Conservation (phyloP, 2,329 filamentous ascomycete genomes). For the Fusarium domesticum region DNA sequence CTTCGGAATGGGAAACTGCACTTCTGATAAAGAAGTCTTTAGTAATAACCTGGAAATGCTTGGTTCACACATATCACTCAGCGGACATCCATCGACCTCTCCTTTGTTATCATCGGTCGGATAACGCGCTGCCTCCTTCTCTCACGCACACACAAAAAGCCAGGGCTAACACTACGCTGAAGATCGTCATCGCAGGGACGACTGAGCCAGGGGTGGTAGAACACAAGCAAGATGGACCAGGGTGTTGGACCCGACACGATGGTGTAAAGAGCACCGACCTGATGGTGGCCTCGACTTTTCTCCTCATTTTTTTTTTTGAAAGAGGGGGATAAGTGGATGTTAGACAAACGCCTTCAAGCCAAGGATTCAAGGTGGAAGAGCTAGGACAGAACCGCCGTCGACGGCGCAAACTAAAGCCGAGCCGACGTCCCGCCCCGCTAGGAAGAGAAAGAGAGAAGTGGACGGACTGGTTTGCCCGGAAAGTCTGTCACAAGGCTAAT, state of each 20-base stretch:
- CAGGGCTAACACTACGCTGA: constrained; percentile 5
- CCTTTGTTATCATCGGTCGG: background rate
- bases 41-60: too few species aligned
- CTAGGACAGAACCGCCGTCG: background rate
- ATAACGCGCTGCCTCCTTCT: background rate
- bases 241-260: constrained; percentile 19
- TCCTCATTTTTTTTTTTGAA: too few species aligned
- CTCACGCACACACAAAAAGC: constrained; percentile 1
- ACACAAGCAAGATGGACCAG: constrained; percentile 5
- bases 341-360: constrained; percentile 5
- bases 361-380: background rate
- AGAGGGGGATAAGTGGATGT: too few species aligned
- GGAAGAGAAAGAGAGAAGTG: too few species aligned
- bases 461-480: background rate
- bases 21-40: too few species aligned
- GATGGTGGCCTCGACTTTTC: constrained; percentile 12
- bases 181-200: constrained; percentile 16
- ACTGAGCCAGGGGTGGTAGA: constrained; percentile 1
- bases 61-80: too few species aligned
- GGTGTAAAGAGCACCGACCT: constrained; percentile 24
- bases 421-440: background rate
- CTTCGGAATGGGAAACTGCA: too few species aligned
- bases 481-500: background rate
- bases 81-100: too few species aligned
- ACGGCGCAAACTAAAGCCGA: background rate